These are phyloP conservation scores for Linum trigynum DNA, from an alignment of 345 rosid species.

Conservation along the genomic window DNA sequence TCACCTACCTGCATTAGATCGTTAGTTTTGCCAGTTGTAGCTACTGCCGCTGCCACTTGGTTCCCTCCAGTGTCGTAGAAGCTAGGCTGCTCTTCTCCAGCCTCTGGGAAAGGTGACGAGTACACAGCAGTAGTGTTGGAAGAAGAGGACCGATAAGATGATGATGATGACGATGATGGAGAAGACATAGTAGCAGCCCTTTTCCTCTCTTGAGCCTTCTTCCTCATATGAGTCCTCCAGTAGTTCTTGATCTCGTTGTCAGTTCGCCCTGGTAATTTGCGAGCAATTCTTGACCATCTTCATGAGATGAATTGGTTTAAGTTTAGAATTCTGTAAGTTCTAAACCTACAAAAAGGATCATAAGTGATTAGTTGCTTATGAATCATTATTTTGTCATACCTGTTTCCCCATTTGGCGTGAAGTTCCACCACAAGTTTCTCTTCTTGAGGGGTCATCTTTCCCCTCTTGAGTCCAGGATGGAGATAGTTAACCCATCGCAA, in stretches of 20 bases:
- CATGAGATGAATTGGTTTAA: background rate
- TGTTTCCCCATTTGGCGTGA: slow-evolving; percentile 93
- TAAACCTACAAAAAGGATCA: too few species aligned
- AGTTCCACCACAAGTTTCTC: slow-evolving; percentile 87
- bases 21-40: slow-evolving; percentile 22
- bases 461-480: slow-evolving; percentile 94
- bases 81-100: slow-evolving; percentile 37
- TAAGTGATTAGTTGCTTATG: too few species aligned
- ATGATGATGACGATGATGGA: slow-evolving; percentile 50
- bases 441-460: slow-evolving; percentile 91
- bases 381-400: slow-evolving; percentile 37
- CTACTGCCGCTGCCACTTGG: slow-evolving; percentile 5
- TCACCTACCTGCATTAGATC: slow-evolving; percentile 35
- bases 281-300: slow-evolving; percentile 97
- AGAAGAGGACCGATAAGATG: slow-evolving; percentile 44
- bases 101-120: slow-evolving; percentile 31
- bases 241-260: slow-evolving; percentile 96
- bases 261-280: slow-evolving; percentile 85
- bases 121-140: slow-evolving; percentile 42
- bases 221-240: slow-evolving; percentile 90
- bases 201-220: slow-evolving; percentile 73
- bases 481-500: slow-evolving; percentile 97
- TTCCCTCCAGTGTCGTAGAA: slow-evolving; percentile 79
- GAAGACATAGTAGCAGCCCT: slow-evolving; percentile 4
- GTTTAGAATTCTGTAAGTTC: background rate